Base-by-base conservation (phyloP, 495 filamentous ascomycete species). In the Trichoderma gamsii region DNA sequence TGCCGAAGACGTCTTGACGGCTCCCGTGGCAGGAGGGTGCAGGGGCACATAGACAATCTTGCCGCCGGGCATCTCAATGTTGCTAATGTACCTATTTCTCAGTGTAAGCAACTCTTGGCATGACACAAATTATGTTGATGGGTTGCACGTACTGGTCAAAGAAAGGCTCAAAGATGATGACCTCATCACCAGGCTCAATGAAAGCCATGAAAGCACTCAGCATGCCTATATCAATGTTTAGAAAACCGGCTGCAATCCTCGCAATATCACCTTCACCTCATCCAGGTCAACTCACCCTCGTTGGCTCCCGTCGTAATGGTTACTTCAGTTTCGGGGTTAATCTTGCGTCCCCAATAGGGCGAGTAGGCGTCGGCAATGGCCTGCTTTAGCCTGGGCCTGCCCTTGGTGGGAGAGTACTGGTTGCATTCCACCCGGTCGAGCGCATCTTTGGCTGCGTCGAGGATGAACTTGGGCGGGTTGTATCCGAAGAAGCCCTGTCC, bases 401-500 rank as follows among this genome's bases (percentile, higher is more conserved):
- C 95, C 83, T 90, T 92, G 1, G 95, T 98, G 4, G 95, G 95
- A 16, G 93, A 92, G 79, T 99, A 99, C 80, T 99, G 95, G 76
- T 99, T 99, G 83, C 94, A 97, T 65, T 98, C 95, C 7, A 99
- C 95, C n/a, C 86, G 84, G 75, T 97, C 88, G 27, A 99, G 83
- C 46, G 93, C 93, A 23, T 87, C 81, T 77, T 96, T 97, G 63
- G 95, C 95, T 29, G 95, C 95, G 71, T 97, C 85, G 66, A 96
- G 81, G 66, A 97, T 92, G 76, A 97, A 99, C 16, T 88, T 77
- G 1, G 95, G 95, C 56, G 95, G 95, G 74, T 99, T 99, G 76
- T 99, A 99, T 38, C 95, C 95, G 78, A 95, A 96, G 83, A 96
- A 96, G n/a, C 93, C 93, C 79, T 97, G 93, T 65, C 93, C 93